Conservation (phyloP, 169 alveolate species). For the Eimeria acervulina region DNA sequence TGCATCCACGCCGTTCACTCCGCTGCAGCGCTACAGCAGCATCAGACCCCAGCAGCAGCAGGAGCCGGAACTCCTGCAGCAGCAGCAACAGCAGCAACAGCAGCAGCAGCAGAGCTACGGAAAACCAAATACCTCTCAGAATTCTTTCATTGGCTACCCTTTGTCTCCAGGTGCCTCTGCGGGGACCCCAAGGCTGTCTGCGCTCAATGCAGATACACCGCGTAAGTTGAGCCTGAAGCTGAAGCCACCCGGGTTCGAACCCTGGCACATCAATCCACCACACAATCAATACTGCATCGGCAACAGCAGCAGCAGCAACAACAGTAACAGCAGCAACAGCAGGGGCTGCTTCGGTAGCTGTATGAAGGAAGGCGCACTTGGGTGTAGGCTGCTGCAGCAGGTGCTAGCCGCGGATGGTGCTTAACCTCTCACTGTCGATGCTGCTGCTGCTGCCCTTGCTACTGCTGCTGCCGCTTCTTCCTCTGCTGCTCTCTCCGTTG, state of each 20-base stretch:
- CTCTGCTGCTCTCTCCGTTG: neutral
- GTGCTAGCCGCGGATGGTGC: too few relatives aligned
- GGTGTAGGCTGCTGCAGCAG: too few relatives aligned
- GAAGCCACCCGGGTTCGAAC: too few relatives aligned
- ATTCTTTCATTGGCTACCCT: neutral
- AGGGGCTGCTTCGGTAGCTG: neutral
- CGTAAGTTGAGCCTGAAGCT: slow-evolving; percentile 27
- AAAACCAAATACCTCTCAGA: neutral
- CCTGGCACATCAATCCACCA: too few relatives aligned
- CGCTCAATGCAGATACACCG: neutral
- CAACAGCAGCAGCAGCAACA: neutral
- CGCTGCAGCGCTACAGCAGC: neutral
- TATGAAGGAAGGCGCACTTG: too few relatives aligned
- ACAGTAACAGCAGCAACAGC: neutral
- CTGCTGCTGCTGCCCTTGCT: slow-evolving; percentile 50
- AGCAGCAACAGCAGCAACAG: neutral
- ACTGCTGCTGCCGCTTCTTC: neutral
- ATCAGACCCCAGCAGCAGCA: neutral
- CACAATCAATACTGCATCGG: neutral
- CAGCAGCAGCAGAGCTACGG: slow-evolving; percentile 17
- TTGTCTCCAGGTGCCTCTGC: slow-evolving; percentile 4
- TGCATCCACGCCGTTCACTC: neutral
- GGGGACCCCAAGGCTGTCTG: neutral
- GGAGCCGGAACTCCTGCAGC: too few relatives aligned
- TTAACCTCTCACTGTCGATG: slow-evolving; percentile 31